Conservation (phyloP, 768 basidiomycete genomes). For the Boletellus ananiceps region DNA sequence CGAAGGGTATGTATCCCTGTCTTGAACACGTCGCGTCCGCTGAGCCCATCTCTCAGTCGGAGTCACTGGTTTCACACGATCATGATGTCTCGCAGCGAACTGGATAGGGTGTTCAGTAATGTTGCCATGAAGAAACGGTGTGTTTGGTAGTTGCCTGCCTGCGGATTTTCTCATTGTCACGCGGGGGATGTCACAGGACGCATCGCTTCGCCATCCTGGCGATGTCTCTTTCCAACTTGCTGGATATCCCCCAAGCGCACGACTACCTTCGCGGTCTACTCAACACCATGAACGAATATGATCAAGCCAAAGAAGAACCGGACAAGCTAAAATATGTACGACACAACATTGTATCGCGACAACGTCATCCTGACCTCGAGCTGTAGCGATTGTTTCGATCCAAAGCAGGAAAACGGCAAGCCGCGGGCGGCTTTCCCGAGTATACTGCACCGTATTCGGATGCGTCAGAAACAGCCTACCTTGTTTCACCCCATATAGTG, state of each 20-base stretch:
- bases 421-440: constrained; percentile 50
- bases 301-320: constrained; percentile 54
- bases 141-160: constrained; percentile 14
- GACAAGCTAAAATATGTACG: constrained; percentile 67
- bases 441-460: constrained; percentile 60
- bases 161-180: background rate
- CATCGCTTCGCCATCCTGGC: constrained; percentile 80
- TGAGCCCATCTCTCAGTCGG: constrained; percentile 41
- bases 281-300: constrained; percentile 71
- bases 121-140: constrained; percentile 76
- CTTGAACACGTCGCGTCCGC: background rate
- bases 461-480: constrained; percentile 59
- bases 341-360: background rate
- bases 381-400: constrained; percentile 55
- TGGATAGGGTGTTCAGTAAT: constrained; percentile 73
- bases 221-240: constrained; percentile 77
- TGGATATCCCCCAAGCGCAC: constrained; percentile 75
- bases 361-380: constrained; percentile 8
- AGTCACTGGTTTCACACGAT: constrained; percentile 90
- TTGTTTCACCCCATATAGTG: constrained; percentile 72
- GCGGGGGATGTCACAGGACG: constrained; percentile 45
- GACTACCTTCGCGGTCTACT: constrained; percentile 76
- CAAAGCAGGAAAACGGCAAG: constrained; percentile 51
- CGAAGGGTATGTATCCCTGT: constrained; percentile 60
- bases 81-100: constrained; percentile 66